Evolutionary conservation across 805 yeast species (phyloP).

Genomic region (Isabelozyma gotoi): DNA sequence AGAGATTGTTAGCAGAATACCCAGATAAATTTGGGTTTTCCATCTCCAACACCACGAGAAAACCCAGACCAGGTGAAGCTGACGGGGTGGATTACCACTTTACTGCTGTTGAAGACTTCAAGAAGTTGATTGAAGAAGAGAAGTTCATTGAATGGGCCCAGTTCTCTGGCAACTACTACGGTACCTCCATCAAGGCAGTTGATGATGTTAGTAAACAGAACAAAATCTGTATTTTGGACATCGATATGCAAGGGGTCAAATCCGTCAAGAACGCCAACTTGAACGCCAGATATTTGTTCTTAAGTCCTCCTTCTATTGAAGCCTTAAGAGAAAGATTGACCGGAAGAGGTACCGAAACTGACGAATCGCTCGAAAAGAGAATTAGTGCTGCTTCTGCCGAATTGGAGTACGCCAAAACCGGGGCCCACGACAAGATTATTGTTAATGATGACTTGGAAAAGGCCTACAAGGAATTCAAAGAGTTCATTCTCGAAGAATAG

Average conservation of each 20-base stretch:
- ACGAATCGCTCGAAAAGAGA: slow-evolving; percentile 81
- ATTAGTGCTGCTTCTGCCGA: slow-evolving; percentile 85
- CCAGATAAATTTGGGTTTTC: slow-evolving; percentile 93
- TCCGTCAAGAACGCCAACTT: slow-evolving; percentile 80
- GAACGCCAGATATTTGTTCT: slow-evolving; percentile 80
- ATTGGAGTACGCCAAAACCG: slow-evolving; percentile 83
- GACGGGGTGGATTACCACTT: slow-evolving; percentile 91
- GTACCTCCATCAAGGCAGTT: slow-evolving; percentile 87
- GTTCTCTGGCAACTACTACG: slow-evolving; percentile 96
- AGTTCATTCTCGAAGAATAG: slow-evolving; percentile 57
- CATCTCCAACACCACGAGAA: slow-evolving; percentile 88
- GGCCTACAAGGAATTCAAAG: slow-evolving; percentile 80
- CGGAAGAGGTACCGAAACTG: slow-evolving; percentile 94
- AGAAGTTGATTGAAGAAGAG: slow-evolving; percentile 66
- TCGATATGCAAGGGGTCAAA: slow-evolving; percentile 99
- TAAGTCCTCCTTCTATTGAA: slow-evolving; percentile 92
- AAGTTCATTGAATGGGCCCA: slow-evolving; percentile 97
- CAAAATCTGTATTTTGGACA: slow-evolving; percentile 86
- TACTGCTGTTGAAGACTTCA: slow-evolving; percentile 75
- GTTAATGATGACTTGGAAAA: slow-evolving; percentile 90
- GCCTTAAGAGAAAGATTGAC: slow-evolving; percentile 70
- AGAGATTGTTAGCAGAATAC: slow-evolving; percentile 84
- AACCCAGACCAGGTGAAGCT: slow-evolving; percentile 88
- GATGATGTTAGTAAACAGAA: slow-evolving; percentile 64
- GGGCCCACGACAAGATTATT: slow-evolving; percentile 86